These are phyloP conservation scores for Paramecium primaurelia DNA, from an alignment of 73 alveolate genomes.

Conservation along the genomic window DNA sequence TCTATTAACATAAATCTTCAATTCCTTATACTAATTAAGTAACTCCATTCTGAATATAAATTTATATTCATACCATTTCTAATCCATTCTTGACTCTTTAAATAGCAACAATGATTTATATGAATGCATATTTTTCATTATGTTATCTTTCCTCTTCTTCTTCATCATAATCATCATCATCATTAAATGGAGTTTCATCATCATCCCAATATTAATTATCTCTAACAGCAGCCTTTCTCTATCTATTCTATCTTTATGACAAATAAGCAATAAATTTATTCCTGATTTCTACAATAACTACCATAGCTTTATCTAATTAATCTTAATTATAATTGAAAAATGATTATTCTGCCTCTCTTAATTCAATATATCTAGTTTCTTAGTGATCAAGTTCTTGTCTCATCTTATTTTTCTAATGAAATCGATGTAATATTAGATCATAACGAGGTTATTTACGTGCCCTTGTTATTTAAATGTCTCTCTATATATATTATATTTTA, in stretches of 20 bases:
- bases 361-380: neutral
- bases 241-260: conserved; percentile 20
- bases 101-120: neutral
- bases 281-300: neutral
- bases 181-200: neutral
- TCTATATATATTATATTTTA: neutral
- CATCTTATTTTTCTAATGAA: conserved; percentile 3
- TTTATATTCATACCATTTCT: neutral
- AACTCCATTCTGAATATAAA: neutral
- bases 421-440: neutral
- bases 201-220: neutral
- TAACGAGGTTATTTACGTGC: conserved; percentile 20
- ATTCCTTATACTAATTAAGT: conserved; percentile 16
- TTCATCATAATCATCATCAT: conserved; percentile 52
- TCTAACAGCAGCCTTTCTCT: conserved; percentile 1
- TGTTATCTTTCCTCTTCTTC: conserved; percentile 44
- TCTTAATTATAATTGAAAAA: conserved; percentile 24
- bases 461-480: neutral
- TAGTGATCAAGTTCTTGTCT: neutral
- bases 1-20: neutral
- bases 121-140: conserved; percentile 9
- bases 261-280: conserved; percentile 1
- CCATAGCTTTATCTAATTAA: conserved; percentile 31
- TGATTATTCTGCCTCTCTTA: neutral
- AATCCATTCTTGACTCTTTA: neutral